Evolutionary conservation across 768 basidiomycete species (phyloP).

Genomic region (Amanita brunnescens): DNA sequence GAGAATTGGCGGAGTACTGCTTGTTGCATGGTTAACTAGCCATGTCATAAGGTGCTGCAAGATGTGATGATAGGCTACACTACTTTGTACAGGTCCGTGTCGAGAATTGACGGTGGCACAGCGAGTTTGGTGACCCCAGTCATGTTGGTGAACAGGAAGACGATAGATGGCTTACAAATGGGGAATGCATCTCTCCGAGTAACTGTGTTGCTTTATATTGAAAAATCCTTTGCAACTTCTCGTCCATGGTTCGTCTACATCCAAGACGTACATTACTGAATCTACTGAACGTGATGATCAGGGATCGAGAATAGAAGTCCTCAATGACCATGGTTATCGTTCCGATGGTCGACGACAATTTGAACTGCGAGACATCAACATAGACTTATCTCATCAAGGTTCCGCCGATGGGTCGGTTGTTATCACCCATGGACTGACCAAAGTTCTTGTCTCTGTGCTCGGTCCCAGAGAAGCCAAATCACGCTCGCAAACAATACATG

Average conservation of each 20-base stretch:
- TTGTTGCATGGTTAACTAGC: constrained; percentile 91
- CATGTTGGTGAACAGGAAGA: constrained; percentile 24
- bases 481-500: constrained; percentile 73
- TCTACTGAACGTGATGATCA: background rate
- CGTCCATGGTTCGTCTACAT: background rate
- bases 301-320: constrained; percentile 45
- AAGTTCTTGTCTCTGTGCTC: constrained; percentile 81
- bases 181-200: no score
- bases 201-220: background rate
- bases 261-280: background rate
- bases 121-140: constrained; percentile 22
- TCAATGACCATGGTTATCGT: constrained; percentile 81
- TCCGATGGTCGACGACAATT: constrained; percentile 91
- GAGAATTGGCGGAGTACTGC: constrained; percentile 76
- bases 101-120: constrained; percentile 58
- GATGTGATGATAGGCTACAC: background rate
- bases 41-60: constrained; percentile 2
- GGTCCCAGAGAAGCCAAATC: constrained; percentile 87
- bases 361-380: constrained; percentile 76
- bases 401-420: constrained; percentile 80
- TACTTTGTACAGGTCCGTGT: constrained; percentile 94
- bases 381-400: constrained; percentile 68
- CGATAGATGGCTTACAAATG: background rate
- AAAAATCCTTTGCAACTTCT: background rate
- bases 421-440: constrained; percentile 84